A percentile compares a stretch with the other conserved stretches of the same genome.
Conservation (phyloP, 495 filamentous ascomycete species). For the Oleoguttula mirabilis region DNA sequence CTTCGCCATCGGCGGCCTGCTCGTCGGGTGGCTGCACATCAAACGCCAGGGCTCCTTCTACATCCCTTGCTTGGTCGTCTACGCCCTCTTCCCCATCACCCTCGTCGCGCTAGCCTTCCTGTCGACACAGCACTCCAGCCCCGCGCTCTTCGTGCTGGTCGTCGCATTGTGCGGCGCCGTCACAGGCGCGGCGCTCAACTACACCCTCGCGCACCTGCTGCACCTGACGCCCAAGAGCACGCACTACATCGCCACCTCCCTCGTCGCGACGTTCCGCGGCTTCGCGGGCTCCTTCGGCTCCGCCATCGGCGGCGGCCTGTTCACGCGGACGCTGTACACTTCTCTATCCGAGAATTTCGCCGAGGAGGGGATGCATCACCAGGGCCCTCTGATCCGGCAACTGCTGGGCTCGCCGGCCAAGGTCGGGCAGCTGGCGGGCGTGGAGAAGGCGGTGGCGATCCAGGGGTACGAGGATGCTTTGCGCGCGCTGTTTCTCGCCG, state of each 20-base stretch:
- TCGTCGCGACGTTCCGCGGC: constrained; percentile 60
- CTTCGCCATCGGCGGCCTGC: constrained; percentile 56
- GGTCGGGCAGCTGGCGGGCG: constrained; percentile 39
- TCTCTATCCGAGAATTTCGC: constrained; percentile 46
- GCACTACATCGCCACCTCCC: constrained; percentile 58
- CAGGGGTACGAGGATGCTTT: constrained; percentile 49
- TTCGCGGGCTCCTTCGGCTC: constrained; percentile 67
- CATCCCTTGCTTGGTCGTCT: constrained; percentile 41
- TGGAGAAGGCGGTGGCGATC: constrained; percentile 50
- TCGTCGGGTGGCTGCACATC: constrained; percentile 61
- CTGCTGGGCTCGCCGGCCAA: constrained; percentile 58
- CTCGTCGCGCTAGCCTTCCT: constrained; percentile 39
- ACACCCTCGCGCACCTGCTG: constrained; percentile 62
- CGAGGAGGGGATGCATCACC: constrained; percentile 36
- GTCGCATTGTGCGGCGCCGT: constrained; percentile 57
- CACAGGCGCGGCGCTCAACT: constrained; percentile 60
- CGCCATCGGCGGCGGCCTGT: constrained; percentile 64
- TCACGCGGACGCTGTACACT: constrained; percentile 46
- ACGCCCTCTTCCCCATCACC: constrained; percentile 41
- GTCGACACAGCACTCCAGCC: constrained; percentile 37
- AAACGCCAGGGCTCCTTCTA: constrained; percentile 55
- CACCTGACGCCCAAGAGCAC: constrained; percentile 48
- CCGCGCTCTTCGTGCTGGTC: constrained; percentile 38
- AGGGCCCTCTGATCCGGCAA: constrained; percentile 44
- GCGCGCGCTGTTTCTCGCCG: constrained; percentile 44